Evolutionary conservation across 345 rosid species (phyloP), one percentile per base, ranked within the genome.

Genomic region (Pseudoturritis turrita): DNA sequence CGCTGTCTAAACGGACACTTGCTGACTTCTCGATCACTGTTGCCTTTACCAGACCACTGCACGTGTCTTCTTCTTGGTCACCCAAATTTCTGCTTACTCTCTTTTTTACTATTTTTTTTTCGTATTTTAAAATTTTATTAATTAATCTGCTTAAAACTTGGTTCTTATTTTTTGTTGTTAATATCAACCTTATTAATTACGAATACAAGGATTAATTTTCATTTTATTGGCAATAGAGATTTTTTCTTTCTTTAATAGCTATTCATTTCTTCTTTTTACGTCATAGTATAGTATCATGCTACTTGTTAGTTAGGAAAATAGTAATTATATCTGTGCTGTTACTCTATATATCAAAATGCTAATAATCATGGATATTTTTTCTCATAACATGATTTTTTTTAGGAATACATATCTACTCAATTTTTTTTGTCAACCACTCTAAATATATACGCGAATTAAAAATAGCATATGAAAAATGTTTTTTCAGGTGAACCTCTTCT

Each of bases 51-150:
- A 77, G 72, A 70, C 80, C 80, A 64, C 50, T 47, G 80, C 80
- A 77, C 80, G 80, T 77, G 80, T 77, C 76, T 65, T 4, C 80
- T 70, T 64, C 80, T 77, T 57, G 80, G 80, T 77, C 80, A 64
- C 62, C 68, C 76, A 77, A 70, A 77, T 64, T 77, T 77, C 31
- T 64, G 54, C 71, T 69, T 54, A 49, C 31, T 63, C 33, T 31
- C 12, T 57, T 37, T 19, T 33, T 33, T 33, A 33, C 37, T 4
- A 22, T 12, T 17, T 35, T 25, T 12, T 55, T 36, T 7, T 29
- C 5, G 33, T 29, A 4, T 43, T 33, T 52, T 21, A 52, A 2
- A 12, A 6, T 39, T 57, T 66, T 13, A n/a, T 25, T 36, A 35
- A 35, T 11, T 60, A 28, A 10, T 35, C 55, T 47, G 31, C 31